A percentile compares a stretch with the other conserved stretches of the same genome.
These are phyloP conservation scores for Durio zibethinus DNA, from an alignment of 345 rosid species.

Conservation along the genomic window DNA sequence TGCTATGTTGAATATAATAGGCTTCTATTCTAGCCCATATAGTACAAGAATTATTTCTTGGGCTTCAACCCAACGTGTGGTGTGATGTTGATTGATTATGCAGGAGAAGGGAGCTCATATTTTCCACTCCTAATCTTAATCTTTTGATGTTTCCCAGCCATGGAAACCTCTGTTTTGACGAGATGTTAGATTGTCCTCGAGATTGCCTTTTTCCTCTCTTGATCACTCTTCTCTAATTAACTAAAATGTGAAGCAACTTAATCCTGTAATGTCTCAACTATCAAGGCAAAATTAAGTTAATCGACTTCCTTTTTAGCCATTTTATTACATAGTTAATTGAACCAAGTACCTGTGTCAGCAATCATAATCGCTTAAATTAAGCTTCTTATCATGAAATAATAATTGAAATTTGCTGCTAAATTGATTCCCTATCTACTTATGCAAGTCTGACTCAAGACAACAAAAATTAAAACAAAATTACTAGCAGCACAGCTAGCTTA, in stretches of 20 bases:
- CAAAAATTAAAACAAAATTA: not conserved
- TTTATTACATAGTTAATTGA: not conserved
- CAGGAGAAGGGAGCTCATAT: no score
- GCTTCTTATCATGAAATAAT: not conserved
- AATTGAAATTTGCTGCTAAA: not conserved
- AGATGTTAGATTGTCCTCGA: not conserved
- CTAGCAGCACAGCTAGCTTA: not conserved
- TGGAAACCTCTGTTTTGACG: no score
- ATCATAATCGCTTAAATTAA: not conserved
- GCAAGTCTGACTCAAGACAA: not conserved
- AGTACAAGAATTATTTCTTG: no score
- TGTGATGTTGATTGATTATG: no score
- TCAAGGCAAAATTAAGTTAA: not conserved
- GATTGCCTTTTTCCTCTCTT: no score
- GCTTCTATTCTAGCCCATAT: no score
- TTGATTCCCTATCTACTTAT: not conserved
- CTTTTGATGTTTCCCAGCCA: not conserved
- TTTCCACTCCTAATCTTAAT: no score
- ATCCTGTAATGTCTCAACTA: not conserved
- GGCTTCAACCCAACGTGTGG: no score
- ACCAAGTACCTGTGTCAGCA: not conserved
- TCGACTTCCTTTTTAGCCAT: not conserved
- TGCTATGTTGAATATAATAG: no score
- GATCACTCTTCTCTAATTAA: no score
- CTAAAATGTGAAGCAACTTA: no score